These are phyloP conservation scores for Aspergillus felis DNA, from an alignment of 2,329 filamentous ascomycete species.

Conservation along the genomic window DNA sequence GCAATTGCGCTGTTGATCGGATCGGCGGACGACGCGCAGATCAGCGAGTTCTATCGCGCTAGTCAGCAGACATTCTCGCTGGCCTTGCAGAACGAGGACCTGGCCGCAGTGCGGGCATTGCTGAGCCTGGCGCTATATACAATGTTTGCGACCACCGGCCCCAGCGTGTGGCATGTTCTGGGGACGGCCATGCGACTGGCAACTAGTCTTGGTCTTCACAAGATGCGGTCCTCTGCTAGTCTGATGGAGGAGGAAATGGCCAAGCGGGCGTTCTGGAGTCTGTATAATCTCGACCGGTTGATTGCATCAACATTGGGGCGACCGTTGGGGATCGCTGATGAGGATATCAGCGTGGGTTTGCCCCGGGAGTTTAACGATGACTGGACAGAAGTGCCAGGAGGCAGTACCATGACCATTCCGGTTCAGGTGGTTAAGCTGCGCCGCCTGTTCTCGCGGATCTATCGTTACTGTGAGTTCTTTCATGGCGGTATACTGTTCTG, in stretches of 20 bases:
- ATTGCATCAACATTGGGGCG: slow-evolving; percentile 39
- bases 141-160: slow-evolving; percentile 35
- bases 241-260: slow-evolving; percentile 37
- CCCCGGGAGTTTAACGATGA: slow-evolving; percentile 40
- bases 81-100: slow-evolving; percentile 37
- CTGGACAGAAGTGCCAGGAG: slow-evolving; percentile 32
- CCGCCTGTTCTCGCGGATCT: slow-evolving; percentile 38
- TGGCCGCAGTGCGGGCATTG: slow-evolving; percentile 34
- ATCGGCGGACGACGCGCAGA: slow-evolving; percentile 26
- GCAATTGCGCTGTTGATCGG: slow-evolving; percentile 34
- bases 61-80: slow-evolving; percentile 32
- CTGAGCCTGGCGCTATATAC: slow-evolving; percentile 36
- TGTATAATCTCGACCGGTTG: slow-evolving; percentile 42
- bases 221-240: slow-evolving; percentile 24
- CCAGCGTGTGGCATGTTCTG: slow-evolving; percentile 39
- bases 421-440: slow-evolving; percentile 34
- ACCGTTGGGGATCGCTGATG: slow-evolving; percentile 39
- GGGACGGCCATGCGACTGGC: slow-evolving; percentile 36
- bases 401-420: slow-evolving; percentile 37
- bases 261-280: slow-evolving; percentile 43
- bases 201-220: slow-evolving; percentile 37
- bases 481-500: background rate
- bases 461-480: slow-evolving; percentile 32
- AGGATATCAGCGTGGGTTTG: slow-evolving; percentile 38
- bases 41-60: slow-evolving; percentile 33